Evolutionary conservation across 2,329 filamentous ascomycete species (phyloP).

Genomic region (Coniochaeta sp.): DNA sequence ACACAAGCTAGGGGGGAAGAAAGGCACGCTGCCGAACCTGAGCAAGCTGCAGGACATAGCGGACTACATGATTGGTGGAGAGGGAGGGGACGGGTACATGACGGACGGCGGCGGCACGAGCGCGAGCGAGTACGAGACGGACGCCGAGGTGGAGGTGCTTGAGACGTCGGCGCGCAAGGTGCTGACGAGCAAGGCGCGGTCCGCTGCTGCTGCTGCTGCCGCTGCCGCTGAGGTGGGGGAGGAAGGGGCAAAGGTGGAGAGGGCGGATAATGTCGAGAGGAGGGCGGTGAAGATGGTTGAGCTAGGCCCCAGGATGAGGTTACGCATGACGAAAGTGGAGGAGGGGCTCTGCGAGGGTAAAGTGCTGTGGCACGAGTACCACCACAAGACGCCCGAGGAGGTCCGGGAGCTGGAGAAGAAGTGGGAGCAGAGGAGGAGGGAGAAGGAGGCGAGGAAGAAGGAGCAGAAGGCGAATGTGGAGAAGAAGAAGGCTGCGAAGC

Average conservation of each 20-base stretch:
- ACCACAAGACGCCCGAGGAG: constrained; percentile 77
- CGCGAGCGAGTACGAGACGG: constrained; percentile 87
- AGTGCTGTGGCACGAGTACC: constrained; percentile 96
- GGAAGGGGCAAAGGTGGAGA: constrained; percentile 19
- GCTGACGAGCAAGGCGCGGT: constrained; percentile 42
- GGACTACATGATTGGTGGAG: constrained; percentile 86
- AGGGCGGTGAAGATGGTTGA: constrained; percentile 88
- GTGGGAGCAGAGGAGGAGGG: constrained; percentile 70
- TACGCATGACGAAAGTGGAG: constrained; percentile 91
- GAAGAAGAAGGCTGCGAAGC: constrained; percentile 74
- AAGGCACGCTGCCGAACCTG: constrained; percentile 76
- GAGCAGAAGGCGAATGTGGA: constrained; percentile 88
- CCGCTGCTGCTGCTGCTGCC: constrained; percentile 33
- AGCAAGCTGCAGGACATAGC: constrained; percentile 88
- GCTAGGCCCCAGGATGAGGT: constrained; percentile 79
- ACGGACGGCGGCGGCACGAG: constrained; percentile 69
- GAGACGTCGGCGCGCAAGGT: constrained; percentile 59
- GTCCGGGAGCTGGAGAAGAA: constrained; percentile 70
- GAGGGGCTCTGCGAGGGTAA: constrained; percentile 86
- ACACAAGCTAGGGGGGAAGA: constrained; percentile 51
- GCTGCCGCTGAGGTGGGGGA: constrained; percentile 34
- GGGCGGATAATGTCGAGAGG: constrained; percentile 61
- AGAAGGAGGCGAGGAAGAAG: constrained; percentile 76
- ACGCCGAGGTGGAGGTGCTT: constrained; percentile 86
- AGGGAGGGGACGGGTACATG: constrained; percentile 72